Percentiles rank a stretch among this genome's conserved stretches.
phyloP scores from a whole-genome alignment of 331 rosid species.

The Pyrus hybrid region DNA sequence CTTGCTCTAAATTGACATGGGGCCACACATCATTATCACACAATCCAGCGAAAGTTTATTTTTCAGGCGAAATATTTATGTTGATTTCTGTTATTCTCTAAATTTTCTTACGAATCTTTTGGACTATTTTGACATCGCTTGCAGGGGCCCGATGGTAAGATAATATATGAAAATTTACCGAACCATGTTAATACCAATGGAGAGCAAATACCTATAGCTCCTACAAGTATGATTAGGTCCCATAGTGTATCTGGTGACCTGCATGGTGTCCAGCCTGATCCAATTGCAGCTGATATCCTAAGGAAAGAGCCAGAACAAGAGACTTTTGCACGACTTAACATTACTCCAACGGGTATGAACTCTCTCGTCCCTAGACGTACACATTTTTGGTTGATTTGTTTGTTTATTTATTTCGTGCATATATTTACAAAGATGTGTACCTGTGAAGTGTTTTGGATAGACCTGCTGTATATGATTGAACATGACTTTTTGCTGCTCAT shows the following conservation, averaged over 20 bases:
- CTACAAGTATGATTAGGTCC: conserved; percentile 88
- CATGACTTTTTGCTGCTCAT: not conserved
- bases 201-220: conserved; percentile 55
- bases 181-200: conserved; percentile 58
- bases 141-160: conserved; percentile 65
- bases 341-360: conserved; percentile 67
- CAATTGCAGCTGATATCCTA: conserved; percentile 94
- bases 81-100: not conserved
- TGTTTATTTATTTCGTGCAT: not conserved
- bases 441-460: not conserved
- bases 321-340: conserved; percentile 67
- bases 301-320: conserved; percentile 98
- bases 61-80: not conserved
- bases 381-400: not conserved
- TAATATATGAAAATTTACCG: conserved; percentile 50
- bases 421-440: not conserved
- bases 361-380: conserved; percentile 7
- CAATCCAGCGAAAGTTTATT: not conserved
- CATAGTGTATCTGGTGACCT: conserved; percentile 92
- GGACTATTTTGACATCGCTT: not conserved
- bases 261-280: conserved; percentile 97
- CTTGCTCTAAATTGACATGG: not conserved
- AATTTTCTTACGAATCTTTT: not conserved
- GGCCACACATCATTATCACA: not conserved
- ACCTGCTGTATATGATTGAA: not conserved